Evolutionary conservation across 2,329 filamentous ascomycete genomes (phyloP), one percentile per base, ranked within the genome.

Genomic region (Nothophaeocryptopus gaeumannii): DNA sequence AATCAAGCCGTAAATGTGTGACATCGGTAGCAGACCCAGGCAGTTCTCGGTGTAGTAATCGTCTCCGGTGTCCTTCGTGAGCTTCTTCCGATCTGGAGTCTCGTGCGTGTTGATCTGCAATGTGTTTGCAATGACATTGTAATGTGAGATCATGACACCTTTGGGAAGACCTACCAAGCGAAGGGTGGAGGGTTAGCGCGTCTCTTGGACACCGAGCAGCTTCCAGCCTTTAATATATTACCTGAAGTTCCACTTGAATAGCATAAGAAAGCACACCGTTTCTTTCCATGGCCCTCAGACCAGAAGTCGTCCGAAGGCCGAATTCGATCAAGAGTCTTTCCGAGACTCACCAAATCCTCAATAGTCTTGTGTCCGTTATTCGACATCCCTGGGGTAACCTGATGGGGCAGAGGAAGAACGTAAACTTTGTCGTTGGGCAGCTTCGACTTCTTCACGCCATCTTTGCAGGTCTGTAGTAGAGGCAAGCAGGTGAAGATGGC

Each of bases 241-340:
- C 88, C 88, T 9, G 86, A 90, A 1, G 88, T 92, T 14, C 88
- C 88, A 65, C 84, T 88, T 0, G 85, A 89, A 67, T 89, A 91
- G 71, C 86, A 90, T 38, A 95, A 74, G 64, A 87, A 92, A 0
- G 88, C 85, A 5, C 82, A 82, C 60, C 85, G 83, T 46, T 81
- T 80, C 32, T 79, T 78, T 2, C 83, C 85, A 58, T 88, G 82
- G 0, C 86, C 85, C 51, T 77, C 76, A 36, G 70, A 62, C 84
- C 84, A 88, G 30, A 74, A 74, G 62, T 86, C 65, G 5, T 75
- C 70, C 2, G 61, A 53, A 2, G 62, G 36, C 29, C 81, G 75
- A 15, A 86, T 65, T 13, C 74, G 68, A 2, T 79, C 76, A 31
- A 83, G 68, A 11, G 72, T 71, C 39, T 67, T 63, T 20, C 88